These are phyloP conservation scores for Leccinum aurantiacum DNA, from an alignment of 768 basidiomycete genomes.

Conservation along the genomic window DNA sequence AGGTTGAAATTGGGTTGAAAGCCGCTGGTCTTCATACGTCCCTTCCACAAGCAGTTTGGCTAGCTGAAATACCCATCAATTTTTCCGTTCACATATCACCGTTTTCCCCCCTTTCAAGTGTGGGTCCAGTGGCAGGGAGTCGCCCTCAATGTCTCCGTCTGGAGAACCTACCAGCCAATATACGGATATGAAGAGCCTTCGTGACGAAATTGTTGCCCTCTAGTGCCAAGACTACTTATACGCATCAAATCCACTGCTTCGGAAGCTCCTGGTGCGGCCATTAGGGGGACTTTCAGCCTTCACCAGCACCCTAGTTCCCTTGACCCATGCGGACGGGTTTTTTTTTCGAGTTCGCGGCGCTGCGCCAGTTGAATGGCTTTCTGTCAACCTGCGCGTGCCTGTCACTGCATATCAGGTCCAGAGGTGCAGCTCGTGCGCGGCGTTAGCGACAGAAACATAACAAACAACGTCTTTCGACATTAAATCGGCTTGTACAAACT, in stretches of 20 bases:
- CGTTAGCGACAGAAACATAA: neutral
- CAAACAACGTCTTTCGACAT: neutral
- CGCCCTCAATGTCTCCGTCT: neutral
- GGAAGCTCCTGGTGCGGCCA: slow-evolving; percentile 1
- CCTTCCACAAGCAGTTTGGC: neutral
- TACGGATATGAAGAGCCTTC: neutral
- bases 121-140: neutral
- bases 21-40: neutral
- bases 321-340: slow-evolving; percentile 4
- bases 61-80: neutral
- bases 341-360: neutral
- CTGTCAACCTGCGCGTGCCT: neutral
- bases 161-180: neutral
- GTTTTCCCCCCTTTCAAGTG: neutral
- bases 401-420: neutral
- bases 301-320: neutral
- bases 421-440: neutral
- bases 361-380: slow-evolving; percentile 1
- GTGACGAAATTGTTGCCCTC: neutral
- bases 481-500: neutral
- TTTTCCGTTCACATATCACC: neutral
- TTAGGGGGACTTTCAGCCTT: neutral
- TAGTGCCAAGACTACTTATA: neutral
- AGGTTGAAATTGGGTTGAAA: neutral
- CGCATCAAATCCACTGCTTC: neutral